Conservation (phyloP, 306 rosid genomes). For the Malus asiatica region DNA sequence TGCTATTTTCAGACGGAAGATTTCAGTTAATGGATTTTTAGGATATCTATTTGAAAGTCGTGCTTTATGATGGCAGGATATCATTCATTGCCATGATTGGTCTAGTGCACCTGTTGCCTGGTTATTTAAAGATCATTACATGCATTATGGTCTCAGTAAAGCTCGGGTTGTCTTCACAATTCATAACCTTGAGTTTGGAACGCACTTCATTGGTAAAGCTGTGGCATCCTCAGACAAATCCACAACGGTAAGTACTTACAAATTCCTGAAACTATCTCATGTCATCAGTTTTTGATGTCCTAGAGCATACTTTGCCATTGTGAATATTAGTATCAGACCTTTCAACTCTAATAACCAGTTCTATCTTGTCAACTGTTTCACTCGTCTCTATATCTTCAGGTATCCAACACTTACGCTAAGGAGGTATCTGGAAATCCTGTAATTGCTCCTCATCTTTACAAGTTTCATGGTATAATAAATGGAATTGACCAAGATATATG, state of each 20-base stretch:
- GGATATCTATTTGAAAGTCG: conserved; percentile 19
- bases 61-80: conserved; percentile 60
- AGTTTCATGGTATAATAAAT: conserved; percentile 92
- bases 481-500: conserved; percentile 97
- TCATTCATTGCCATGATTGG: conserved; percentile 99
- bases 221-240: conserved; percentile 68
- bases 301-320: neutral
- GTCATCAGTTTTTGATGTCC: neutral
- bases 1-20: neutral
- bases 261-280: conserved; percentile 4
- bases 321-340: neutral
- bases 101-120: conserved; percentile 96
- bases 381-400: conserved; percentile 42
- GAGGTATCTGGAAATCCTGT: conserved; percentile 68
- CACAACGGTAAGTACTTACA: conserved; percentile 69
- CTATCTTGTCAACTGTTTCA: neutral
- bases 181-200: conserved; percentile 97
- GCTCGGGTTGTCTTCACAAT: conserved; percentile 84
- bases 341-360: neutral
- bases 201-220: conserved; percentile 59
- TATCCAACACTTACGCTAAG: conserved; percentile 74
- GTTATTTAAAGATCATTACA: conserved; percentile 80
- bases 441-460: conserved; percentile 67
- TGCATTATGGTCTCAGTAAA: conserved; percentile 74
- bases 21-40: neutral